These are phyloP conservation scores for Salix purpurea DNA, from an alignment of 345 rosid species.

Conservation along the genomic window DNA sequence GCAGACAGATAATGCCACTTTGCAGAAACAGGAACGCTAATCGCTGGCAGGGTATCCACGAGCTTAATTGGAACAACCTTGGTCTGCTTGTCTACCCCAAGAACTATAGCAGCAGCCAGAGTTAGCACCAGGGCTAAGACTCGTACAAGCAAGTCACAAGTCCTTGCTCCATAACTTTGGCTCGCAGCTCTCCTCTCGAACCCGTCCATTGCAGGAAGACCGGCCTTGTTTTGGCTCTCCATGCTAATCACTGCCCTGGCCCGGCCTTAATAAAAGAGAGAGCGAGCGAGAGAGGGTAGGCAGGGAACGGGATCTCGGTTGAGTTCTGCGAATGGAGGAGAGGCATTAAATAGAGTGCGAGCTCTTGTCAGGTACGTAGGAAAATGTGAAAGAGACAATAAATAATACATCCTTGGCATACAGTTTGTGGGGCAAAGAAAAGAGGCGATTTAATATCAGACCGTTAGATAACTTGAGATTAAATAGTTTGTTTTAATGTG, in stretches of 20 bases:
- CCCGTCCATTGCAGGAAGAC: slow-evolving; percentile 1
- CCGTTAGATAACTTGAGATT: too few species aligned
- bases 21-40: slow-evolving; percentile 46
- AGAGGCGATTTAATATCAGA: too few species aligned
- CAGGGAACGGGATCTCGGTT: too few species aligned
- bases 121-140: slow-evolving; percentile 47
- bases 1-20: slow-evolving; percentile 58
- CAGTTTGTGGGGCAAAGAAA: too few species aligned
- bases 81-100: slow-evolving; percentile 51
- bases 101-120: slow-evolving; percentile 38
- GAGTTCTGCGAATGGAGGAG: not conserved
- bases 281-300: too few species aligned
- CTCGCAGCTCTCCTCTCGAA: not conserved
- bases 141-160: slow-evolving; percentile 30
- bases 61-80: slow-evolving; percentile 38
- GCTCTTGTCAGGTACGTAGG: not conserved
- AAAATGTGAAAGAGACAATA: not conserved
- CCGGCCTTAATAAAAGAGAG: too few species aligned
- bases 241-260: not conserved
- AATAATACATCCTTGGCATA: too few species aligned
- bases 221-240: not conserved
- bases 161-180: not conserved
- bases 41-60: slow-evolving; percentile 43
- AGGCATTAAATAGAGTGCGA: not conserved
- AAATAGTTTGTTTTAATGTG: too few species aligned